Conservation (phyloP, 2,329 filamentous ascomycete species). For the Alternaria sp. region DNA sequence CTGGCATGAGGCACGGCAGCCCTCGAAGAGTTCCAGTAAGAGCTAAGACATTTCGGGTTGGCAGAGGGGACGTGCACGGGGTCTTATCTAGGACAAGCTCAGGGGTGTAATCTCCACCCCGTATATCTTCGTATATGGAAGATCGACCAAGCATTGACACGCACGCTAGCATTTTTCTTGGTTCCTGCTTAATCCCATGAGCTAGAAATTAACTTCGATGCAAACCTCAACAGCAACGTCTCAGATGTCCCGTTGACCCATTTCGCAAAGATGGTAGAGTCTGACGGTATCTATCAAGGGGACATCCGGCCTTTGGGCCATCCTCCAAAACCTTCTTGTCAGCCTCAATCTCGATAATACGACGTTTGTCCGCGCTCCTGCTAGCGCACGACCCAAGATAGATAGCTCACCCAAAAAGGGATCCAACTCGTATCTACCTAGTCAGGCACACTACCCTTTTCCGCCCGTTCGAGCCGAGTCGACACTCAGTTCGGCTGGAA, state of each 20-base stretch:
- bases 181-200: conserved; percentile 24
- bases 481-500: conserved; percentile 22
- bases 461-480: conserved; percentile 23
- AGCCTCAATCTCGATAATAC: conserved; percentile 25
- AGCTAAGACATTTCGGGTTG: conserved; percentile 20
- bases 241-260: conserved; percentile 21
- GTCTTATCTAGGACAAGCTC: conserved; percentile 31
- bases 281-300: conserved; percentile 24
- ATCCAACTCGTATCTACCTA: conserved; percentile 28
- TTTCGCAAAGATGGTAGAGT: conserved; percentile 29
- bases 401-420: conserved; percentile 30
- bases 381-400: conserved; percentile 29
- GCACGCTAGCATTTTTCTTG: conserved; percentile 30
- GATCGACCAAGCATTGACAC: conserved; percentile 28
- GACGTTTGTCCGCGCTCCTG: conserved; percentile 27
- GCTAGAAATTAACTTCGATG: conserved; percentile 24
- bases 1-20: conserved; percentile 18
- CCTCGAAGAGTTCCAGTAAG: conserved; percentile 7
- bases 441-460: conserved; percentile 32
- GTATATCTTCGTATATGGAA: conserved; percentile 8
- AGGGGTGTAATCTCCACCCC: conserved; percentile 14
- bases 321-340: conserved; percentile 23
- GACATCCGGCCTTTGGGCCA: conserved; percentile 23
- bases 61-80: conserved; percentile 24
- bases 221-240: conserved; percentile 27